Base-by-base conservation (phyloP, 441 rosid species). In the Dalechampia spathulata region DNA sequence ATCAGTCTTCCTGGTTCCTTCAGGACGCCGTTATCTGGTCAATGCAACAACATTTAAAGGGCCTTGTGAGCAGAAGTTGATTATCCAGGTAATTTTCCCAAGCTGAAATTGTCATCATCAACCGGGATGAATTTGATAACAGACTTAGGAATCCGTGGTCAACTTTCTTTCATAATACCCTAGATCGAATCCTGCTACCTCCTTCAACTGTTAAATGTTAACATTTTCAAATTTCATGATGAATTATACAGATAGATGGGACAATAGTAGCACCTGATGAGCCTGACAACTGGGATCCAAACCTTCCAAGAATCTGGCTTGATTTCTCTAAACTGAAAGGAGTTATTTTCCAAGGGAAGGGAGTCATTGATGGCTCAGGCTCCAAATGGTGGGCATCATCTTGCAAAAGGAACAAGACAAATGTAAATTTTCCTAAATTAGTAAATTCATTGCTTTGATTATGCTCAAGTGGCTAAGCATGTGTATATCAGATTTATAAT, bases 341-440 rank as follows among this genome's bases (percentile, higher is more conserved):
- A 49, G 96, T 77, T 46, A 19, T 66, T 41, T 87, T 93, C 81
- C 93, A 85, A 71, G 96, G 97, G 23, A 69, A 70, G 65, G 99
- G 99, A 62, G 81, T 90, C 54, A 75, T 93, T 65, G 97, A 93
- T 71, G 99, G 96, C 40, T 93, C 97, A 5, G 97, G 99, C 49
- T 75, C 90, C 70, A 87, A 90, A 74, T 93, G 99, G 99, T 93
- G 99, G 99, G 87, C 86, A 47, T 69, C 96, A 30, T 93, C 97
- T 52, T 93, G 97, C 91, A 90, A 87, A 74, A 90, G 70, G 85
- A 90, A 93, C 78, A 90, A 82, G 60, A 23, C 94, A 52, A 90
- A 87, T 72, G 99, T 93, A 77, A 60, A 3, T 41, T 63, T 39
- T 57, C 44, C 56, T 57, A 19, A 49, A 50, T 58, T 41, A 16